Percentiles rank a stretch among this genome's conserved stretches.
These are phyloP conservation scores for Copromyces sp. DNA, from an alignment of 495 filamentous ascomycete genomes.

Conservation along the genomic window DNA sequence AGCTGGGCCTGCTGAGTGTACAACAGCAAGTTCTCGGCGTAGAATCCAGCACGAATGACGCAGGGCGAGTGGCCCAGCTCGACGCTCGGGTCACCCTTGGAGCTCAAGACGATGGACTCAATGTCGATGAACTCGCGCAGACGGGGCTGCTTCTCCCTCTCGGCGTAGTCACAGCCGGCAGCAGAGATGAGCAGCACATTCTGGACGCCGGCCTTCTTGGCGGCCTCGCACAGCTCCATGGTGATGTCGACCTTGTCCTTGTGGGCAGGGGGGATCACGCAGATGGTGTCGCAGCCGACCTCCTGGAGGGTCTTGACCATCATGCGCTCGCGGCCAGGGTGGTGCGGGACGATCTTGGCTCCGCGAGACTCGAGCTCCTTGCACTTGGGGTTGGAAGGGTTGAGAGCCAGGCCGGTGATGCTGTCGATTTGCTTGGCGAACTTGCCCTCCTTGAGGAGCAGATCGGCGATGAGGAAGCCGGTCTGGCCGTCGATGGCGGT, in stretches of 20 bases:
- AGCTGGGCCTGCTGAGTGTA: slow-evolving; percentile 39
- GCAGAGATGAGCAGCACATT: slow-evolving; percentile 45
- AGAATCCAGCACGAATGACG: slow-evolving; percentile 46
- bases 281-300: slow-evolving; percentile 41
- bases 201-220: slow-evolving; percentile 38
- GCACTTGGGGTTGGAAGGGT: slow-evolving; percentile 38
- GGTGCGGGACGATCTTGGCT: slow-evolving; percentile 37
- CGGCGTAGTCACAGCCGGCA: slow-evolving; percentile 45
- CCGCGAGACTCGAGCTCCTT: slow-evolving; percentile 47
- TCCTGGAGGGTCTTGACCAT: slow-evolving; percentile 31
- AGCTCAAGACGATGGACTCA: slow-evolving; percentile 33
- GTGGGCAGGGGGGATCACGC: slow-evolving; percentile 42
- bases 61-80: slow-evolving; percentile 36
- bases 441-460: slow-evolving; percentile 36
- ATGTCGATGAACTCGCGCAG: slow-evolving; percentile 47
- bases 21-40: slow-evolving; percentile 46
- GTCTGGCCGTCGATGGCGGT: slow-evolving; percentile 45
- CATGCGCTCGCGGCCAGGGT: slow-evolving; percentile 30
- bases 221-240: slow-evolving; percentile 37
- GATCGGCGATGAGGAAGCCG: slow-evolving; percentile 44
- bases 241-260: slow-evolving; percentile 39
- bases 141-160: slow-evolving; percentile 38
- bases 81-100: slow-evolving; percentile 36
- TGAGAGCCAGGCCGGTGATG: slow-evolving; percentile 31
- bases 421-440: slow-evolving; percentile 33